phyloP scores from a whole-genome alignment of 768 basidiomycete species.

The Auriscalpium vulgare region DNA sequence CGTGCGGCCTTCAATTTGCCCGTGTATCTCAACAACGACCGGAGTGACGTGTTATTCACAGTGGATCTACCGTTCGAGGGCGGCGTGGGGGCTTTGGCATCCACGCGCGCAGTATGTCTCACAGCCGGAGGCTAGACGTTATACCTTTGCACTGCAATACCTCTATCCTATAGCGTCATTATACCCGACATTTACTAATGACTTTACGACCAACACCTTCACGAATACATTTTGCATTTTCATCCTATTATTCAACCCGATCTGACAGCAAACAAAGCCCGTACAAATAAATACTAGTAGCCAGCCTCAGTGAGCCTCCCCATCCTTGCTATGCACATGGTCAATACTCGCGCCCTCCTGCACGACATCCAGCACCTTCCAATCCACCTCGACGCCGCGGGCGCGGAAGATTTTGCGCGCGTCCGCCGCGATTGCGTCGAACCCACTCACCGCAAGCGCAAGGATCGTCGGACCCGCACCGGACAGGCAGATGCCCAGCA shows the following conservation, averaged over 20 bases:
- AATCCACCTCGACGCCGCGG: constrained; percentile 76
- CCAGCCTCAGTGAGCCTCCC: no score
- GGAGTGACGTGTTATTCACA: constrained; percentile 86
- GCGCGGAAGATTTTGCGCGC: constrained; percentile 66
- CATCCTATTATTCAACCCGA: no score
- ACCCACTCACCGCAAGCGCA: constrained; percentile 82
- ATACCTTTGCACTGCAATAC: not conserved
- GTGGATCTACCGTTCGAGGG: constrained; percentile 75
- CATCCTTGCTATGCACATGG: constrained; percentile 13
- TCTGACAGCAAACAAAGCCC: no score
- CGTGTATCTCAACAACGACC: constrained; percentile 86
- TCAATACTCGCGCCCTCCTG: constrained; percentile 28
- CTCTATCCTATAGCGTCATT: no score
- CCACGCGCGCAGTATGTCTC: constrained; percentile 86
- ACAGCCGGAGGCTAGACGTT: constrained; percentile 40
- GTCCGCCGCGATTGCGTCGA: constrained; percentile 78
- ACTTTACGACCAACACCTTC: no score
- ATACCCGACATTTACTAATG: no score
- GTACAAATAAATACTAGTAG: no score
- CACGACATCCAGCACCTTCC: constrained; percentile 75
- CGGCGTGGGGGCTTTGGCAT: constrained; percentile 59
- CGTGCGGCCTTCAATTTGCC: constrained; percentile 66
- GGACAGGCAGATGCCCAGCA: constrained; percentile 94
- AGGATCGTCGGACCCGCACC: constrained; percentile 97
- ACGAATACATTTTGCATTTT: no score